phyloP scores from a whole-genome alignment of 495 filamentous ascomycete genomes.

The Hypomontagnella submonticulosa region DNA sequence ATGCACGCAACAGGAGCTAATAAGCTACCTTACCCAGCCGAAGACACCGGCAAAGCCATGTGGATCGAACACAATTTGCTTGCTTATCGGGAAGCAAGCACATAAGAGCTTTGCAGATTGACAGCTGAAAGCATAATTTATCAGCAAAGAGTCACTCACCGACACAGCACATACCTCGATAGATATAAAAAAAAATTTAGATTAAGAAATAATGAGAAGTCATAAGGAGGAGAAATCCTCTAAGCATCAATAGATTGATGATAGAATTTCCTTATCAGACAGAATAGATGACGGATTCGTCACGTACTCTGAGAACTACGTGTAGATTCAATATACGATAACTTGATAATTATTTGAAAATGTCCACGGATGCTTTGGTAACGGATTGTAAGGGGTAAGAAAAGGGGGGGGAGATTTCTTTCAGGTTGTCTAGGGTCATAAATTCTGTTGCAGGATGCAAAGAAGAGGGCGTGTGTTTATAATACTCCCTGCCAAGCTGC shows the following conservation, averaged over 20 bases:
- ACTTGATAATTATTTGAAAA: slow-evolving; percentile 8
- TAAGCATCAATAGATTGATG: no score
- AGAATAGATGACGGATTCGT: no score
- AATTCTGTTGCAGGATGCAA: slow-evolving; percentile 6
- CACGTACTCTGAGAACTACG: no score
- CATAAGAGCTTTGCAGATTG: slow-evolving; percentile 10
- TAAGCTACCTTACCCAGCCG: slow-evolving; percentile 43
- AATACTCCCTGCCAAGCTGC: slow-evolving; percentile 16
- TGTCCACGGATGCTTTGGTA: slow-evolving; percentile 18
- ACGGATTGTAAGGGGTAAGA: slow-evolving; percentile 26
- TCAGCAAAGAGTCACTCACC: slow-evolving; percentile 17
- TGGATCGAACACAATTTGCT: slow-evolving; percentile 32
- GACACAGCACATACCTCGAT: neutral
- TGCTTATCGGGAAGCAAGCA: slow-evolving; percentile 16
- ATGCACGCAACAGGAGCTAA: slow-evolving; percentile 44
- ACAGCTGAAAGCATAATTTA: slow-evolving; percentile 9
- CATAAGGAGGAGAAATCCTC: no score
- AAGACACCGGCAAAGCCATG: slow-evolving; percentile 38
- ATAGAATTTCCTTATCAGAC: no score
- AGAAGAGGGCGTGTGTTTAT: slow-evolving; percentile 12
- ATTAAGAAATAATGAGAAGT: no score
- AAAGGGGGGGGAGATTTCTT: slow-evolving; percentile 25
- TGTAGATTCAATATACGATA: neutral
- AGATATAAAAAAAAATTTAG: no score
- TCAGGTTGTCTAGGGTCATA: slow-evolving; percentile 15